These are phyloP conservation scores for Ambrosia trifida DNA, from an alignment of 129 eudicot genomes.

Conservation along the genomic window DNA sequence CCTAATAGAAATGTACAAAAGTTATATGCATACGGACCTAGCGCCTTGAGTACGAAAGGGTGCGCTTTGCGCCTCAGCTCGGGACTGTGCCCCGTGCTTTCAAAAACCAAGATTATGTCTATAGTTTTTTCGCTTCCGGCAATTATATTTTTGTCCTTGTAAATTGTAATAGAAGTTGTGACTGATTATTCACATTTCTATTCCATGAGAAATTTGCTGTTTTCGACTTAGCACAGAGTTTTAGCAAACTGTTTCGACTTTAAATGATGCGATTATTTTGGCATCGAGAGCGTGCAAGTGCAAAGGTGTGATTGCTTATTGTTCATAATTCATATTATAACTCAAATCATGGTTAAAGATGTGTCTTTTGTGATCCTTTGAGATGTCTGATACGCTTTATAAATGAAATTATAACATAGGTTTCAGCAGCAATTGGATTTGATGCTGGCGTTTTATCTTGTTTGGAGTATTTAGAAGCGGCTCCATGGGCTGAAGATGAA, in stretches of 20 bases:
- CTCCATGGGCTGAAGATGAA: slow-evolving; percentile 97
- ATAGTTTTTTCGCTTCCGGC: background rate
- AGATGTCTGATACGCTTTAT: slow-evolving; percentile 13
- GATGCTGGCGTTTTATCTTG: slow-evolving; percentile 95
- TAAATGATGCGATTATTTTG: background rate
- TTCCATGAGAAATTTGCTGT: background rate
- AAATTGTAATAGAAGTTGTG: background rate
- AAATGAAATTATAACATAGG: slow-evolving; percentile 38
- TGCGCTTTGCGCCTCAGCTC: no score
- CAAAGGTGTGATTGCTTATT: background rate
- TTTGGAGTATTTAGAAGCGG: slow-evolving; percentile 95
- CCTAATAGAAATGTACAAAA: no score
- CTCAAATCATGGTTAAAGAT: background rate
- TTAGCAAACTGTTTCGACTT: background rate
- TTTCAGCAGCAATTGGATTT: slow-evolving; percentile 82
- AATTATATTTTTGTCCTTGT: background rate
- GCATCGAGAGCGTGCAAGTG: background rate
- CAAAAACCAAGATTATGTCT: background rate
- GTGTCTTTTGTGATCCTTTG: background rate
- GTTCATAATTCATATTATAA: background rate
- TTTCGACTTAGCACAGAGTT: background rate
- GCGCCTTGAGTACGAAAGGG: no score
- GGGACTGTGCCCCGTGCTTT: no score
- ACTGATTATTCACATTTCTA: background rate
- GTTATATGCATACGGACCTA: no score